These are phyloP conservation scores for Talaromyces borbonicus DNA, from an alignment of 495 filamentous ascomycete species.

Conservation along the genomic window DNA sequence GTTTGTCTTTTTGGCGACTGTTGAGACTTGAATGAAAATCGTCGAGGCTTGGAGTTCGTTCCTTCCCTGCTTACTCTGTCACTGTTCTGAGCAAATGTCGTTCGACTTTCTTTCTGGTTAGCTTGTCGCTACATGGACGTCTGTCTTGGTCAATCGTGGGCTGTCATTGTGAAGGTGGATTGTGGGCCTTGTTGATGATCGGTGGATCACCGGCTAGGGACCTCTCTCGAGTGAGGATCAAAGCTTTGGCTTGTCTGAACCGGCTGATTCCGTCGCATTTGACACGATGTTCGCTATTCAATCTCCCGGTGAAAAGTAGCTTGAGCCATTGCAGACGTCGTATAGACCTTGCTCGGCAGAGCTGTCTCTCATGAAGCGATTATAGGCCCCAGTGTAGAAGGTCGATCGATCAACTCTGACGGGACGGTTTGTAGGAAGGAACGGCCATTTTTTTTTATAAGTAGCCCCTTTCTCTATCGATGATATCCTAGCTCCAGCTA, in stretches of 20 bases:
- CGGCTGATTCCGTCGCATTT: slow-evolving; percentile 11
- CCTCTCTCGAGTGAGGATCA: slow-evolving; percentile 95
- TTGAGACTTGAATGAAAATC: background rate
- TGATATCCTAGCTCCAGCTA: slow-evolving; percentile 13
- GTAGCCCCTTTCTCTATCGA: slow-evolving; percentile 27
- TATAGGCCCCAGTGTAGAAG: slow-evolving; percentile 11
- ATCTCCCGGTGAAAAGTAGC: slow-evolving; percentile 1
- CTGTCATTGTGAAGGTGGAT: background rate
- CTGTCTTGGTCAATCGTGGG: slow-evolving; percentile 2
- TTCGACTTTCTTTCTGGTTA: background rate
- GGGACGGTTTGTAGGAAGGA: slow-evolving; percentile 20
- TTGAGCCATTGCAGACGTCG: slow-evolving; percentile 5
- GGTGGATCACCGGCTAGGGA: slow-evolving; percentile 40
- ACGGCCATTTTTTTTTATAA: slow-evolving; percentile 56
- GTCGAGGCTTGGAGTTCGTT: slow-evolving; percentile 2
- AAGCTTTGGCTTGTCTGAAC: slow-evolving; percentile 83
- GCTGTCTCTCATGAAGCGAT: slow-evolving; percentile 8
- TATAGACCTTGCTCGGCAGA: background rate
- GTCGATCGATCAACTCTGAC: slow-evolving; percentile 15
- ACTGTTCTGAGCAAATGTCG: background rate
- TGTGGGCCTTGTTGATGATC: background rate
- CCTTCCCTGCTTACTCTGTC: slow-evolving; percentile 3
- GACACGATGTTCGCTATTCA: slow-evolving; percentile 3
- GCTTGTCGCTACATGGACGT: background rate
- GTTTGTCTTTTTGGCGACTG: background rate